Evolutionary conservation across 2,329 filamentous ascomycete species (phyloP), one percentile per base, ranked within the genome.

Genomic region (Neophaeococcomyces mojaviensis): DNA sequence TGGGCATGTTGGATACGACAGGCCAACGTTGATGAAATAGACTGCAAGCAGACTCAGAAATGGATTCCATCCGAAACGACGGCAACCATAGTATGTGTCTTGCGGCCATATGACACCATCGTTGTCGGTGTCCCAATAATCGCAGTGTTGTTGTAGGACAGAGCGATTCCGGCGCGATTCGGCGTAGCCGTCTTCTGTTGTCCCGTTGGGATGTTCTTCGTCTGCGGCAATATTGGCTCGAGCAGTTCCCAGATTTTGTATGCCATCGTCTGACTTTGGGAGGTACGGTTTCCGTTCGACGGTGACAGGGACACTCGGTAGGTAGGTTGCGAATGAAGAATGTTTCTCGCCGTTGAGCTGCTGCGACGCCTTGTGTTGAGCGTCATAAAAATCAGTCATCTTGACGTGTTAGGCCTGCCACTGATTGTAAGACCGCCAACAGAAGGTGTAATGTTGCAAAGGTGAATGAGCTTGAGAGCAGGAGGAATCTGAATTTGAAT

Each of bases 41-140:
- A 61, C 44, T 1, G 68, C 58, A 1, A 70, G 43, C 0, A 66
- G 12, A 3, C 64, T 69, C 47, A 72, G 1, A 62, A 61, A 44
- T 68, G 39, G 39, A 13, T 15, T 15, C 39, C 39, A 76, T 24
- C 72, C 72, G n/a, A 72, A 64, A 4, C 57, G 56, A 15, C 39
- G 61, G 55, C 72, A 72, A 8, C 72, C 70, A n/a, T 48, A 37
- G 58, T 66, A 77, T 2, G 72, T 77, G 55, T 77, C 73, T 2
- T 51, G 54, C 0, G 74, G 73, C 67, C 67, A 75, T 48, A 77
- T 70, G 15, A 77, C 59, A 30, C 68, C 69, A 54, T 77, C 74
- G 20, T 58, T 52, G 54, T 77, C 72, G 7, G 59, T 52, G 56
- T 77, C 74, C 51, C 71, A 78, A 62, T 73, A 77, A 20, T 62